Conservation (phyloP, 805 yeast genomes). For the Barnettozyma wickerhamii region DNA sequence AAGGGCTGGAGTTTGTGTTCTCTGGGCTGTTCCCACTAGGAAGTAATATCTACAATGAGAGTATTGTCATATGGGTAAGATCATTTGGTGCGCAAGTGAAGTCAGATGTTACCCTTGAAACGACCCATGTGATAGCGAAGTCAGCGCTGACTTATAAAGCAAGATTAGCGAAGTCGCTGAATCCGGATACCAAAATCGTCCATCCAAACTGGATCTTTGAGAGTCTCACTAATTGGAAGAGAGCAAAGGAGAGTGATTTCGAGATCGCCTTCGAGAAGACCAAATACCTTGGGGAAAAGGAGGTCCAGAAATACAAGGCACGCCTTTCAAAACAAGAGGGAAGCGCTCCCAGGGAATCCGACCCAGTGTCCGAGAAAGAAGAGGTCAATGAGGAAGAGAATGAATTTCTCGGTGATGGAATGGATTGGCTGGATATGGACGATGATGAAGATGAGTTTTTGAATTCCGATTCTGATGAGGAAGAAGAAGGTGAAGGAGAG, state of each 20-base stretch:
- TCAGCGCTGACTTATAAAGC: slow-evolving; percentile 83
- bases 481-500: slow-evolving; percentile 20
- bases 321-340: slow-evolving; percentile 27
- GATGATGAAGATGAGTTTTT: slow-evolving; percentile 49
- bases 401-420: slow-evolving; percentile 30
- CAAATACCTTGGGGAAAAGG: slow-evolving; percentile 41
- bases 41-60: slow-evolving; percentile 64
- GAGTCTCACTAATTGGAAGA: slow-evolving; percentile 76
- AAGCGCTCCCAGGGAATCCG: slow-evolving; percentile 24
- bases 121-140: slow-evolving; percentile 86
- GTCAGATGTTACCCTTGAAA: slow-evolving; percentile 60
- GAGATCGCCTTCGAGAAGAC: slow-evolving; percentile 48
- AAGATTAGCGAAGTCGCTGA: slow-evolving; percentile 62
- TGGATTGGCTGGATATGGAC: slow-evolving; percentile 32
- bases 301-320: slow-evolving; percentile 27
- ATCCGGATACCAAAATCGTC: slow-evolving; percentile 66
- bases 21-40: slow-evolving; percentile 93
- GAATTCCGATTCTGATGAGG: slow-evolving; percentile 33
- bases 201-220: slow-evolving; percentile 91
- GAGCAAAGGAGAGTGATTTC: slow-evolving; percentile 58
- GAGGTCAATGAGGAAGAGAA: slow-evolving; percentile 39
- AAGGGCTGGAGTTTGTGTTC: slow-evolving; percentile 66
- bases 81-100: slow-evolving; percentile 89
- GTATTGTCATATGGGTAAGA: slow-evolving; percentile 86
- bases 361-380: slow-evolving; percentile 26